Evolutionary conservation across 192 early-diverging fungal species (phyloP), one percentile per base, ranked within the genome.

Genomic region (Backusella parvicylindrica): DNA sequence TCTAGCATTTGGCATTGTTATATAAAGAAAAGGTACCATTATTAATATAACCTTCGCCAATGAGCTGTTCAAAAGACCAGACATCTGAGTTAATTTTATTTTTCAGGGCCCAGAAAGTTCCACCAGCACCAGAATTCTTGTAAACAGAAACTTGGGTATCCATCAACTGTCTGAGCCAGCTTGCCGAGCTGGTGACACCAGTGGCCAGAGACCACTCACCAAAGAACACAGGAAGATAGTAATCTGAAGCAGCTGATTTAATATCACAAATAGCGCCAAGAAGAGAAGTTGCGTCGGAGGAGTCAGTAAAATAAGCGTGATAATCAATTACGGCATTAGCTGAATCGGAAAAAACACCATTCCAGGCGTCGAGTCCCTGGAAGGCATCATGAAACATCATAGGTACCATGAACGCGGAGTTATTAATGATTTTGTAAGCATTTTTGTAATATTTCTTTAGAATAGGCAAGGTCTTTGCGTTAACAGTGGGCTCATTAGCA

Each of bases 301-400:
- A 26, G 13, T 66, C 50, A 13, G 67, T 40, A 40, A 70, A 79
- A 36, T 79, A 79, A 31, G 77, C 53, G 70, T 79, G 77, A 2
- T 70, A 26, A 36, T 79, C 77, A 63, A 79, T 66, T 4, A 79
- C 72, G 28, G 68, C 77, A 38, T 78, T 78, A 15, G 53, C 85
- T 72, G 78, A 36, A 5, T 65, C 69, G 21, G 73, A 49, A 64
- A 82, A 73, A 23, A 86, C 84, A 5, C 38, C 79, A 18, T 33
- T 41, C 79, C 81, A 86, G 2, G 78, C 36, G 6, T 68, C 31
- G 1, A 79, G 49, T 18, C 83, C 79, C 23, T 75, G 13, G 53
- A 86, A 84, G 4, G 73, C 85, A 68, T 86, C 85, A 72, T 86
- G 85, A 37, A 84, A 80, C 53, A 86, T 73, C 37, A 81, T 73